Evolutionary conservation across 169 alveolate species (phyloP), one percentile per base, ranked within the genome.

Genomic region (Cryptosporidium meleagridis): DNA sequence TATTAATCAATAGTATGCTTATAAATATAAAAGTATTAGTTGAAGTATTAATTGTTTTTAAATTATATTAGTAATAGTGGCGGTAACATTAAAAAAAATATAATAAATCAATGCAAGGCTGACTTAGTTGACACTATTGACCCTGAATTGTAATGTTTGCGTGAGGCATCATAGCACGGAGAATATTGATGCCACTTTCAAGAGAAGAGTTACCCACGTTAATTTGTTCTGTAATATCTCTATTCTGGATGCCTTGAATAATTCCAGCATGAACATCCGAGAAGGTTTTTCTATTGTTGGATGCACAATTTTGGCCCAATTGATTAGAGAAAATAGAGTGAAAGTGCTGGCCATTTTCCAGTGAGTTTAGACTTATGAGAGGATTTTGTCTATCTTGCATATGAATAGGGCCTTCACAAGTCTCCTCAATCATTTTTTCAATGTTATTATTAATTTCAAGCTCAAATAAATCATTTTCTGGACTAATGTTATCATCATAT

Each of bases 121-220:
- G 48, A 3, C 18, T 23, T 55, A 8, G 35, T 55, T 8, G 18
- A 21, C 72, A 39, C 44, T 65, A 80, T 48, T 62, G 89, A 21
- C 89, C 89, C 67, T 80, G 89, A 31, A 80, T 80, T 39, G 89
- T 80, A 26, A 80, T 80, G 33, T 80, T 80, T 23, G 89, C 89
- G 44, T 80, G 89, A 9, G 89, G 89, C 89, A 80, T 80, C 39
- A 80, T 80, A 37, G 89, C 72, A 62, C 89, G 26, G 21, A 80
- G 75, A 14, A 80, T 67, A 65, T 55, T 80, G 44, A 80, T 59
- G 21, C 89, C 75, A 45, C 65, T 45, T 18, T 23, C 67, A 44
- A 80, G 23, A 21, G 89, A 39, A 58, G 73, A 21, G 16, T 80
- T 59, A 26, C 39, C 37, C n/a, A 70, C 33, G 9, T 70, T 48